Conservation (phyloP, 2,329 filamentous ascomycete genomes). For the Neocatenulostroma microsporum region DNA sequence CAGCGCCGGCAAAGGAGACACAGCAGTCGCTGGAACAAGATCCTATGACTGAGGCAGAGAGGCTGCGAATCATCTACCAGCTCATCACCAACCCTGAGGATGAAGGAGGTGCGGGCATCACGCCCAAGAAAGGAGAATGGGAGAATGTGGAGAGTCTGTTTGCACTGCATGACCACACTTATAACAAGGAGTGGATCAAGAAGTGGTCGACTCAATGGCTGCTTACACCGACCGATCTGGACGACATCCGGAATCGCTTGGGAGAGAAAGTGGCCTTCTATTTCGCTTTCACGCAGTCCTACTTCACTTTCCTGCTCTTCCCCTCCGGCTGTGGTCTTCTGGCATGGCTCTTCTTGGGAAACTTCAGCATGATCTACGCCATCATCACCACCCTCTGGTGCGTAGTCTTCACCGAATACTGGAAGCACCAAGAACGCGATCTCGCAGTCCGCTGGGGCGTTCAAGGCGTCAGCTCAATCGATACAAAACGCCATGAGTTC, state of each 20-base stretch:
- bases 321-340: constrained; percentile 70
- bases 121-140: constrained; percentile 44
- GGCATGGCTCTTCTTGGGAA: constrained; percentile 73
- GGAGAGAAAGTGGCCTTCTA: constrained; percentile 74
- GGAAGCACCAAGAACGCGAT: constrained; percentile 88
- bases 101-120: constrained; percentile 46
- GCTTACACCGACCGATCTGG: constrained; percentile 41
- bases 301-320: constrained; percentile 78
- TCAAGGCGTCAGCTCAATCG: constrained; percentile 71
- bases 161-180: constrained; percentile 43
- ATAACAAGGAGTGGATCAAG: constrained; percentile 48
- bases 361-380: constrained; percentile 76
- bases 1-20: constrained; percentile 67
- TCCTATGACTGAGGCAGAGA: constrained; percentile 78
- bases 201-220: constrained; percentile 43
- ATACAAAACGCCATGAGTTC: constrained; percentile 70
- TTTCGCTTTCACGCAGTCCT: constrained; percentile 87
- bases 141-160: constrained; percentile 44
- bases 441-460: constrained; percentile 84
- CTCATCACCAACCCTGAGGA: constrained; percentile 48
- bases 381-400: constrained; percentile 76
- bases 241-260: constrained; percentile 44
- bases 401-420: constrained; percentile 85
- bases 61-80: constrained; percentile 78
- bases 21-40: constrained; percentile 60